Conservation (phyloP, 768 basidiomycete species). For the Trametes elegans region DNA sequence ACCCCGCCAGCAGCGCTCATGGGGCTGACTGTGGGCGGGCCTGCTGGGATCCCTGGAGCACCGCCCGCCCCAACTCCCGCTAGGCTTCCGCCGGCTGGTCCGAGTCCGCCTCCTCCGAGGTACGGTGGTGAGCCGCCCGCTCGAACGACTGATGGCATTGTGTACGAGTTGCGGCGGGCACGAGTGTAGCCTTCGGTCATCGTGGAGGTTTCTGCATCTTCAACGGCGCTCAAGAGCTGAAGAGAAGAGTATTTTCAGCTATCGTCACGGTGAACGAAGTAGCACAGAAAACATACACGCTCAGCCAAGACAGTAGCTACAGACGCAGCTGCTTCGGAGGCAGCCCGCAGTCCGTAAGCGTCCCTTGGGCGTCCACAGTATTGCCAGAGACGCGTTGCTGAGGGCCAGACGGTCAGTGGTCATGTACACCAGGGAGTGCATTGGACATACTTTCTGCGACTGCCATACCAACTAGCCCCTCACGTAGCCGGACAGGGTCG, state of each 20-base stretch:
- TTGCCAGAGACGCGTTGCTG: constrained; percentile 58
- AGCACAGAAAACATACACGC: constrained; percentile 1
- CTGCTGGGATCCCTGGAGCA: not conserved
- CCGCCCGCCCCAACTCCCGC: too few species aligned
- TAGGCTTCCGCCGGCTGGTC: too few species aligned
- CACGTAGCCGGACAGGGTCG: constrained; percentile 58
- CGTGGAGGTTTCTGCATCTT: not conserved
- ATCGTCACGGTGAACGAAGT: not conserved
- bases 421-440: too few species aligned
- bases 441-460: constrained; percentile 59
- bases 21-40: not conserved
- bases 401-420: not conserved
- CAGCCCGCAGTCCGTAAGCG: constrained; percentile 44
- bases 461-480: constrained; percentile 65
- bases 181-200: not conserved
- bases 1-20: not conserved
- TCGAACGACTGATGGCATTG: constrained; percentile 4
- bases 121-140: not conserved
- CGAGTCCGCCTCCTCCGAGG: constrained; percentile 4
- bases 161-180: constrained; percentile 6
- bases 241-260: not conserved
- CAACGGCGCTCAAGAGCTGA: not conserved
- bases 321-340: constrained; percentile 67
- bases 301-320: constrained; percentile 40
- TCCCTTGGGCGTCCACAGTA: constrained; percentile 44